Evolutionary conservation across 139 green algal species (phyloP), one percentile per base, ranked within the genome.

Genomic region (Tetradesmus lagerheimii): DNA sequence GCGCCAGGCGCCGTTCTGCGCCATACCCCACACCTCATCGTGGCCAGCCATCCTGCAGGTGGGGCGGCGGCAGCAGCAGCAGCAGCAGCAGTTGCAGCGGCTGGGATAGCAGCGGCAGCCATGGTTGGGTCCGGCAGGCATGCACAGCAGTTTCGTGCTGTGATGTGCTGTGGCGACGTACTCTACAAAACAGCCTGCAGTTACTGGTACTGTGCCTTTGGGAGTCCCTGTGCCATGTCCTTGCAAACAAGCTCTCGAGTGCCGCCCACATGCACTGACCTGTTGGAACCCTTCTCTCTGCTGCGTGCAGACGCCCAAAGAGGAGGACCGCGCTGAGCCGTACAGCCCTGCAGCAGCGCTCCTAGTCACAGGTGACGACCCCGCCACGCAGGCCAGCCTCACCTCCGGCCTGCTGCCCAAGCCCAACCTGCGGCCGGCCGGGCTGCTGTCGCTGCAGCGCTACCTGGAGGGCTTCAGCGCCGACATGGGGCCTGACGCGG

Each of bases 21-120:
- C 89, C 39, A 90, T 97, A 25, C 45, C 88, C 2, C 88, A 91
- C n/a, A 93, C 92, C 23, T 93, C 91, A 67, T 88, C 89, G 29
- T 96, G 94, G 94, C 94, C 94, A 41, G 90, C 94, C 6, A 83
- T 96, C 34, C 84, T 94, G 50, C 91, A 94, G 84, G 82, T 89
- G 39, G 0, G 37, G 0, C 15, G 23, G 38, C 45, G 2, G 47
- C 31, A n/a, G 15, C 53, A 35, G 37, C 53, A 74, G 31, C 47
- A 29, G 45, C 47, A 62, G 84, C 84, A n/a, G 39, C 64, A 66
- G 67, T 5, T 15, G 34, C 31, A 39, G 27, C 37, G 15, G 39
- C 1, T 29, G 80, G 4, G 85, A 29, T 23, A 84, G 34, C 27
- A 83, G 90, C 23, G 38, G 62, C 31, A 57, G 45, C 45, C 45